Evolutionary conservation across 2,329 filamentous ascomycete species (phyloP), one percentile per base, ranked within the genome.

Genomic region (Aspergillaceae sp.): DNA sequence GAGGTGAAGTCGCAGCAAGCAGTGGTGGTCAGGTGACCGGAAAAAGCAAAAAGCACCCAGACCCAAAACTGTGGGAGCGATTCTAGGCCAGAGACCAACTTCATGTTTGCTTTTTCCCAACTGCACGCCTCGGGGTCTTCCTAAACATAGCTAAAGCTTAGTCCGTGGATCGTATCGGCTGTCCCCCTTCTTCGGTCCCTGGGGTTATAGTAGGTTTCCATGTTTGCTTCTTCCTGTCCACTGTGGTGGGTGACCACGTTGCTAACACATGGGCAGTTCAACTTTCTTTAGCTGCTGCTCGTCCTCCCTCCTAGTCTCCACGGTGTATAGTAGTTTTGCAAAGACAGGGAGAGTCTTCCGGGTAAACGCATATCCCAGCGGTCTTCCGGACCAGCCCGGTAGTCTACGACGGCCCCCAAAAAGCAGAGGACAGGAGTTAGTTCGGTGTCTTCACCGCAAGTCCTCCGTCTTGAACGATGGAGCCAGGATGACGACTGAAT

Each of bases 111-210:
- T 58, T 56, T 58, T 57, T 56, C 38, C 11, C 36, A 38, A 43
- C 48, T 50, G 45, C 52, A 49, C 48, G 43, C 48, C 27, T 48
- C 42, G 44, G 36, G 32, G 42, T 53, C 45, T 10, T 30, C 45
- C 53, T 54, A 57, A 57, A 55, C 51, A 56, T 52, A 57, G 51
- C 51, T 58, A 56, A 58, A 56, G 50, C 51, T 57, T 58, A 56
- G 54, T 44, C 51, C 51, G 53, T 48, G 56, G 53, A 54, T 54
- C 53, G 46, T 33, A 37, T 26, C 38, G 19, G 19, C 19, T 19
- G 19, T 19, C 19, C 19, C 19, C 19, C 19, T 19, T 19, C 19
- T 5, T 32, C 30, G 30, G 8, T 32, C 8, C 30, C 5, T 32
- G 6, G 30, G 30, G 33, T 41, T 41, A 45, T 42, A 45, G 44